A percentile compares a stretch with the other conserved stretches of the same genome.
Conservation (phyloP, 75 land plant genomes). For the Gnetum montanum region DNA sequence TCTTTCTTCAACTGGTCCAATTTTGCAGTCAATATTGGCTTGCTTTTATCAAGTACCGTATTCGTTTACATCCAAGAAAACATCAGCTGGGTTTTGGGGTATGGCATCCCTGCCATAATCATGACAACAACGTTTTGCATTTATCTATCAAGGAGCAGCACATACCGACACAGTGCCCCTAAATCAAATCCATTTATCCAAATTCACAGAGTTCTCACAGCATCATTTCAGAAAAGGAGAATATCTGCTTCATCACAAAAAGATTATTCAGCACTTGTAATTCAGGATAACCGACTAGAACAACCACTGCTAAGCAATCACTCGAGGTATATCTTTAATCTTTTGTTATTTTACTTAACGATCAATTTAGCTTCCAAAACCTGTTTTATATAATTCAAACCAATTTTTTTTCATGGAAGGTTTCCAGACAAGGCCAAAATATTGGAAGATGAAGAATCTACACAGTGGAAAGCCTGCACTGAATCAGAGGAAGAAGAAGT, state of each 20-base stretch:
- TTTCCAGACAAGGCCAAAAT: conserved; percentile 41
- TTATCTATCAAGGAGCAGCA: conserved; percentile 2
- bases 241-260: conserved; percentile 7
- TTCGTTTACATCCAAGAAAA: conserved; percentile 13
- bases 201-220: conserved; percentile 21
- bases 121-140: conserved; percentile 19
- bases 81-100: conserved; percentile 16
- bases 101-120: conserved; percentile 9
- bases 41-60: conserved; percentile 2
- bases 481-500: conserved; percentile 38
- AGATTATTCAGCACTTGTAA: too few species aligned
- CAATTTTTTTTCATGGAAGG: too few species aligned
- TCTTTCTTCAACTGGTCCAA: conserved; percentile 30
- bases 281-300: too few species aligned
- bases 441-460: not conserved
- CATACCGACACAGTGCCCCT: conserved; percentile 4
- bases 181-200: conserved; percentile 25
- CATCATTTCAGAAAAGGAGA: conserved; percentile 11
- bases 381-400: too few species aligned
- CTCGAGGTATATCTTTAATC: too few species aligned
- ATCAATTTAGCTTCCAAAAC: too few species aligned
- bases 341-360: too few species aligned
- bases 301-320: too few species aligned
- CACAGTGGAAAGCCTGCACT: too few species aligned
- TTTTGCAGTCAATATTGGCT: conserved; percentile 2